phyloP scores from a whole-genome alignment of 176 grass and related monocot genomes.

The Dendrocalamus sinicus region DNA sequence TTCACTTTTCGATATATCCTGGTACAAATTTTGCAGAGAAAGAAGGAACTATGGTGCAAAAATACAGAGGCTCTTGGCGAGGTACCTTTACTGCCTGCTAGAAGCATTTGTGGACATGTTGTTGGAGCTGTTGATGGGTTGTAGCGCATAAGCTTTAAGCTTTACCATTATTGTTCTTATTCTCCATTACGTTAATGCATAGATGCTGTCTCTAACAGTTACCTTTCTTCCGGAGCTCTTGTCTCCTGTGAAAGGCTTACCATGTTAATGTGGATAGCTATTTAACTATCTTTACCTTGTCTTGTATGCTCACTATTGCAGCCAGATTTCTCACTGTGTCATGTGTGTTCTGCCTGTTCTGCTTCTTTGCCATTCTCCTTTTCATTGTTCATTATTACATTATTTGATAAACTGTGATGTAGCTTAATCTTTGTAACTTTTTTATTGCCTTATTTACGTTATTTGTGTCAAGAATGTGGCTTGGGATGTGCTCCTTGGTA shows the following conservation, averaged over 20 bases:
- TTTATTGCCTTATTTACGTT: not conserved
- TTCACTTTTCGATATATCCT: not conserved
- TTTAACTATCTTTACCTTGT: slow-evolving; percentile 28
- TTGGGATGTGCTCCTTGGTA: not conserved
- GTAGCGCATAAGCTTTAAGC: slow-evolving; percentile 27
- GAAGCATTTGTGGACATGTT: slow-evolving; percentile 41
- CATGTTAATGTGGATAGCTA: slow-evolving; percentile 37
- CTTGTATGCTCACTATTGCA: slow-evolving; percentile 28
- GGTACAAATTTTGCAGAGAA: slow-evolving; percentile 48
- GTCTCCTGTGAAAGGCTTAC: slow-evolving; percentile 20
- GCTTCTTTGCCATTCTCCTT: not conserved
- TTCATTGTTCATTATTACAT: not conserved
- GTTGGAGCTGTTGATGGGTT: slow-evolving; percentile 36
- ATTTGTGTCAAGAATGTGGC: not conserved
- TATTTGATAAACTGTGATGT: slow-evolving; percentile 5
- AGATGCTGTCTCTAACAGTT: slow-evolving; percentile 28
- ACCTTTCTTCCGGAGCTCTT: slow-evolving; percentile 24
- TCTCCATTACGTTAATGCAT: slow-evolving; percentile 21
- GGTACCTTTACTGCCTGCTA: slow-evolving; percentile 41
- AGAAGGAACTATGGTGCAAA: slow-evolving; percentile 41
- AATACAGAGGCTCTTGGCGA: slow-evolving; percentile 45
- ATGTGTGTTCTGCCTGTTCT: not conserved
- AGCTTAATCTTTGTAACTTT: not conserved
- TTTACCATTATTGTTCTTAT: slow-evolving; percentile 19
- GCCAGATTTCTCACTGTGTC: not conserved